Conservation (phyloP, 164 flowering plant genomes). For the Aristolochia californica region DNA sequence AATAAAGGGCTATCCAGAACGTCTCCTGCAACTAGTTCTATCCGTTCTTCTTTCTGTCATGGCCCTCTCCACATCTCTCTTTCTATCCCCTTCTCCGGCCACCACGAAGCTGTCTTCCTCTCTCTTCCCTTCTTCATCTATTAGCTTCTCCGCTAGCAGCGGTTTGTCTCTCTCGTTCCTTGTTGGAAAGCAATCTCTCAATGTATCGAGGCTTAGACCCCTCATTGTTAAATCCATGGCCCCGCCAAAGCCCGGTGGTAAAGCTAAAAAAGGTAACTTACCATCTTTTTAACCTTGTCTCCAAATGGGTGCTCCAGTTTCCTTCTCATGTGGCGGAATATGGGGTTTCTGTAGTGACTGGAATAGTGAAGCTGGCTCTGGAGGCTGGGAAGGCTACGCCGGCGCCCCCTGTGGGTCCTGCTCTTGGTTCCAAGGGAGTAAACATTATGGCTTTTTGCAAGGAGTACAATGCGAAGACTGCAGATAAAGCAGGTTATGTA, state of each 20-base stretch:
- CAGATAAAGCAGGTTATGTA: conserved; percentile 89
- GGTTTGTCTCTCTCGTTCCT: conserved; percentile 12
- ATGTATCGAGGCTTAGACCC: conserved; percentile 20
- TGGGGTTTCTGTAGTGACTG: conserved; percentile 20
- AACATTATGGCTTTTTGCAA: conserved; percentile 97
- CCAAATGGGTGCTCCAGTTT: conserved; percentile 1
- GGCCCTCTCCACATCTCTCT: conserved; percentile 1
- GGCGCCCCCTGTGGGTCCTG: conserved; percentile 98
- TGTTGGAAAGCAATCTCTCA: conserved; percentile 4
- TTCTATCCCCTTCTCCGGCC: conserved; percentile 1
- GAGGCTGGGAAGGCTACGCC: conserved; percentile 99
- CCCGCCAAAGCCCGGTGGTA: conserved; percentile 71
- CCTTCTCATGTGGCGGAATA: neutral
- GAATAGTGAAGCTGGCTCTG: conserved; percentile 80
- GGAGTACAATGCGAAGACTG: conserved; percentile 96
- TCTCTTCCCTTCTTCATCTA: conserved; percentile 7
- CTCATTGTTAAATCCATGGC: conserved; percentile 77
- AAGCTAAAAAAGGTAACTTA: conserved; percentile 68
- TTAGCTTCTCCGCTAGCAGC: conserved; percentile 11
- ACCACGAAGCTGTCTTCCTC: conserved; percentile 2
- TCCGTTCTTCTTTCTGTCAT: neutral
- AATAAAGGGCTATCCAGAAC: no score
- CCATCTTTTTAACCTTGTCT: neutral
- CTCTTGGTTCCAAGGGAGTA: conserved; percentile 97
- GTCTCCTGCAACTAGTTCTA: no score